These are phyloP conservation scores for Entomortierella lignicola DNA, from an alignment of 192 early-diverging fungal genomes.

Conservation along the genomic window DNA sequence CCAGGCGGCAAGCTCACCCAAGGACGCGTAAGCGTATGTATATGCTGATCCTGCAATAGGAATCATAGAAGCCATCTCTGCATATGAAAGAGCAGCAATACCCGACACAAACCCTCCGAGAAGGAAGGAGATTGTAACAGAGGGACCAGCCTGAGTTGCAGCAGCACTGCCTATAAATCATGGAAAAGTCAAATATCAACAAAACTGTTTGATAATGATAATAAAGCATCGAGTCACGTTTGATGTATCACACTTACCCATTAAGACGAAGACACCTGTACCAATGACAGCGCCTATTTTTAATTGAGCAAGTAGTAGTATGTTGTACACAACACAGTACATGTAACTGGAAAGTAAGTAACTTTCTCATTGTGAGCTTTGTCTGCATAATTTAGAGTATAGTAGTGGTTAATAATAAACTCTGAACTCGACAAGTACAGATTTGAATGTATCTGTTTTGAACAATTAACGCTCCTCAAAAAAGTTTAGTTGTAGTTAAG, in stretches of 20 bases:
- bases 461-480: too few relatives aligned
- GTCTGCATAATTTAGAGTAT: too few relatives aligned
- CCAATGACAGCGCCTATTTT: slow-evolving; percentile 43
- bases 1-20: slow-evolving; percentile 92
- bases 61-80: slow-evolving; percentile 89
- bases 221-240: too few relatives aligned
- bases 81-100: slow-evolving; percentile 85
- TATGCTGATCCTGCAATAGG: slow-evolving; percentile 91
- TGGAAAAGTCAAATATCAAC: too few relatives aligned
- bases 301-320: not conserved
- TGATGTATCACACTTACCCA: slow-evolving; percentile 20
- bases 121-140: slow-evolving; percentile 83
- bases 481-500: too few relatives aligned
- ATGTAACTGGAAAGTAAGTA: too few relatives aligned
- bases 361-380: too few relatives aligned
- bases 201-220: too few relatives aligned
- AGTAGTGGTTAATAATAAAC: too few relatives aligned
- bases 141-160: slow-evolving; percentile 81
- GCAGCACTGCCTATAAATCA: slow-evolving; percentile 72
- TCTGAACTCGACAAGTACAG: too few relatives aligned
- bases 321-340: too few relatives aligned
- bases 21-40: slow-evolving; percentile 85
- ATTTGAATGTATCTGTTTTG: too few relatives aligned
- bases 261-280: slow-evolving; percentile 45
- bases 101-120: slow-evolving; percentile 80